phyloP scores from a whole-genome alignment of 1,284 basidiomycete species.

The Hypsizygus ulmarius region DNA sequence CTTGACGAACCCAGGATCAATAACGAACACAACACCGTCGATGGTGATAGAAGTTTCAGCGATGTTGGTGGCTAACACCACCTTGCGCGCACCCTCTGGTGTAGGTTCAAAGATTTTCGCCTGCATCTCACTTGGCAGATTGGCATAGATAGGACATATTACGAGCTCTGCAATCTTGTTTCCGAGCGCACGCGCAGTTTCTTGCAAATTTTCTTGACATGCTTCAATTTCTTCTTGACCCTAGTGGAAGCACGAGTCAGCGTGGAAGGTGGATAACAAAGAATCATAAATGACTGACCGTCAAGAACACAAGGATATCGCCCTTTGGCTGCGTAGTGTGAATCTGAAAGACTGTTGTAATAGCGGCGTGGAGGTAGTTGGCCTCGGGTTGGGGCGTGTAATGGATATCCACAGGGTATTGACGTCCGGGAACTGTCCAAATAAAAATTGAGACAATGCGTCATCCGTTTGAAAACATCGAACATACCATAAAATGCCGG shows the following conservation, averaged over 20 bases:
- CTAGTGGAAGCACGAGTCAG: constrained; percentile 32
- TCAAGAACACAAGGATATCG: constrained; percentile 98
- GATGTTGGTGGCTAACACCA: constrained; percentile 97
- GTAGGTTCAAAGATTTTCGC: constrained; percentile 99
- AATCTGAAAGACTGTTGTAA: constrained; percentile 98
- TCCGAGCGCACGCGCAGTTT: constrained; percentile 91
- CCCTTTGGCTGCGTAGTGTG: constrained; percentile 98
- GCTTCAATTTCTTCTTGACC: constrained; percentile 99
- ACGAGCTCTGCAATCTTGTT: constrained; percentile 96
- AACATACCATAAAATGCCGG: constrained; percentile 86
- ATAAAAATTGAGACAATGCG: constrained; percentile 1
- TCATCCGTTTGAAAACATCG: background rate
- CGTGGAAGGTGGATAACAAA: background rate
- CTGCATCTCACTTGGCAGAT: constrained; percentile 98
- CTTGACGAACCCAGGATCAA: constrained; percentile 97
- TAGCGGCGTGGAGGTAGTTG: constrained; percentile 97
- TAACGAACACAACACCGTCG: constrained; percentile 96
- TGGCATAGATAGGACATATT: constrained; percentile 97
- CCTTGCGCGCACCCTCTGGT: constrained; percentile 93
- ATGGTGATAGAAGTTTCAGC: constrained; percentile 98
- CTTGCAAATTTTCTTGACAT: constrained; percentile 92
- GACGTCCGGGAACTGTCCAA: constrained; percentile 84
- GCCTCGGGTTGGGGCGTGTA: constrained; percentile 98
- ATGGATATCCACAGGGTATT: constrained; percentile 97
- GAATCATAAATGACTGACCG: constrained; percentile 47